Evolutionary conservation across 495 filamentous ascomycete genomes (phyloP).

Genomic region (Neurospora tetraspora): DNA sequence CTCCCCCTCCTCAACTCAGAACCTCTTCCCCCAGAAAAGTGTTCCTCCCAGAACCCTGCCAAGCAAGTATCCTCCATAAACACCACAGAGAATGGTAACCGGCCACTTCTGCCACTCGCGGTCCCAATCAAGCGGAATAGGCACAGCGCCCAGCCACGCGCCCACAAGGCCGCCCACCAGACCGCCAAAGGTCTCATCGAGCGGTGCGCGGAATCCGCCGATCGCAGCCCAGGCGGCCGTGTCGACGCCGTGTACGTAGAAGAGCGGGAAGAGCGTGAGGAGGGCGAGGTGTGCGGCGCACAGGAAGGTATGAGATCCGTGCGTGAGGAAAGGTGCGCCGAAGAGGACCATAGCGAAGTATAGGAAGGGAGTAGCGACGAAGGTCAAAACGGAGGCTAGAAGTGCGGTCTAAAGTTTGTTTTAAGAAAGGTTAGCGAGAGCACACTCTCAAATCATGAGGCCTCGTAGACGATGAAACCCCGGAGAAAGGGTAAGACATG

Average conservation of each 20-base stretch:
- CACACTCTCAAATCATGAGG: background rate
- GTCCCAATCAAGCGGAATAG: slow-evolving; percentile 92
- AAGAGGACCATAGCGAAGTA: slow-evolving; percentile 67
- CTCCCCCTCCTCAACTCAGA: slow-evolving; percentile 8
- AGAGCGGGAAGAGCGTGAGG: slow-evolving; percentile 60
- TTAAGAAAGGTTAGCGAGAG: slow-evolving; percentile 1
- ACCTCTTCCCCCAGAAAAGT: slow-evolving; percentile 28
- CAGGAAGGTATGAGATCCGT: slow-evolving; percentile 66
- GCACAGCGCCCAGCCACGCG: slow-evolving; percentile 72
- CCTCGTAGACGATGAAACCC: no score
- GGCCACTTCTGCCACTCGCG: slow-evolving; percentile 98
- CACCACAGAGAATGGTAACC: slow-evolving; percentile 58
- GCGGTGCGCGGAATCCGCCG: slow-evolving; percentile 38
- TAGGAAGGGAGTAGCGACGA: slow-evolving; percentile 48
- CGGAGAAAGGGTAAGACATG: background rate
- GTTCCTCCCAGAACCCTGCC: slow-evolving; percentile 31
- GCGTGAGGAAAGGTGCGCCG: slow-evolving; percentile 82
- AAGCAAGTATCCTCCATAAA: slow-evolving; percentile 30
- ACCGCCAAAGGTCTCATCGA: slow-evolving; percentile 63
- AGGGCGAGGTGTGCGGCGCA: slow-evolving; percentile 73
- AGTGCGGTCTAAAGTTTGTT: slow-evolving; percentile 42
- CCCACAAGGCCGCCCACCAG: slow-evolving; percentile 52
- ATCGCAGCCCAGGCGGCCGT: slow-evolving; percentile 63
- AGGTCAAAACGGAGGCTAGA: slow-evolving; percentile 52
- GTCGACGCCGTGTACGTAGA: slow-evolving; percentile 81